Base-by-base conservation (phyloP, 208 protist species). In the Entamoeba invadens region DNA sequence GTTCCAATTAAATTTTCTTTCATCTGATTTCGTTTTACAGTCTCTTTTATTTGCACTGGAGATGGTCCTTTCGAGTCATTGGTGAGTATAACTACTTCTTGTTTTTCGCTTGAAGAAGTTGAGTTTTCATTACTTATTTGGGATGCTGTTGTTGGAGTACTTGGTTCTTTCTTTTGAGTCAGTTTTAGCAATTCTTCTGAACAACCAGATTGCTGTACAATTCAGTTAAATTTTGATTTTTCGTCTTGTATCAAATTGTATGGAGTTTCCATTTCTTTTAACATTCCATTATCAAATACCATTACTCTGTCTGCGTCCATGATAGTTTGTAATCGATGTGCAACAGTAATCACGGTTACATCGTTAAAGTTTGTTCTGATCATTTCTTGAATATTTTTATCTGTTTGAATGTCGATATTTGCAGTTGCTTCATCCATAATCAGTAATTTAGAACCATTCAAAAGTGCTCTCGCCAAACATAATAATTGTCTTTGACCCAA, bases 301-400 rank as follows among this genome's bases (percentile, higher is more conserved):
- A 98, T 94, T 35, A 98, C 96, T 25, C 96, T 95, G 93, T 98
- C 96, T 93, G 95, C 97, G 93, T 97, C 93, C 50, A 95, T 94
- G 44, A 95, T 91, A 46, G 92, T 95, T 50, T 94, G 10, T 14
- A 95, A 45, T 87, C 95, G 25, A 50, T 95, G 95, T 4, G 95
- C 95, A 87, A 95, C 93, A 35, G 93, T 93, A 4, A 95, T 45
- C 3, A 95, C 46, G 18, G 95, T 95, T 25, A 21, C 31, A 10
- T 92, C 50, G 14, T 91, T 50, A 16, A 95, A 93, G 0, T 72
- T 10, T 18, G 93, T 92, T 47, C 94, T n/a, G 45, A 95, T 31
- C 25, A 91, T 57, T 16, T 44, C 38, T 47, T 95, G 94, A 46
- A 95, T 92, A 6, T 45, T 38, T 45, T 42, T 46, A 45, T 95